Evolutionary conservation across 306 rosid species (phyloP).

Genomic region (Styphnolobium japonicum): DNA sequence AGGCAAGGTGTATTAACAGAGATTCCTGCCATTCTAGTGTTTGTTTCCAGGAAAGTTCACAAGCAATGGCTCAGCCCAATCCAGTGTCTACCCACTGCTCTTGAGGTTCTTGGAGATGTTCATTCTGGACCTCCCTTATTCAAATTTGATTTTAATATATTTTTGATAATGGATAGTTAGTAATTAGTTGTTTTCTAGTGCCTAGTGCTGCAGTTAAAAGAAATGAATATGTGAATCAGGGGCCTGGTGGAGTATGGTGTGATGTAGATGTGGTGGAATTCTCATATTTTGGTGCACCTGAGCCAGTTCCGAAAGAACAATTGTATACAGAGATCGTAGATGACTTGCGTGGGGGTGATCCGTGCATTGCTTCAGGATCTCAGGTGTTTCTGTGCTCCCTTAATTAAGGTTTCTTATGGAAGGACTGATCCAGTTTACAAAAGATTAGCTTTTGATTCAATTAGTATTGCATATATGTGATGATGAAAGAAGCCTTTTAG

Average conservation of each 20-base stretch:
- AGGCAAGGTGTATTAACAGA: constrained; percentile 82
- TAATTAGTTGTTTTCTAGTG: background rate
- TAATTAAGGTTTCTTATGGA: background rate
- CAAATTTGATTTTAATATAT: background rate
- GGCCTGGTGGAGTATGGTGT: constrained; percentile 99
- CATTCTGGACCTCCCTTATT: constrained; percentile 16
- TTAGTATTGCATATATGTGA: background rate
- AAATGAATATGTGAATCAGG: constrained; percentile 53
- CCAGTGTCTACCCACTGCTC: constrained; percentile 94
- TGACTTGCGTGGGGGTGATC: constrained; percentile 95
- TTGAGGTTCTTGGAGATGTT: constrained; percentile 60
- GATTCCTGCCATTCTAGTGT: constrained; percentile 95
- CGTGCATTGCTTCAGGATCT: constrained; percentile 94
- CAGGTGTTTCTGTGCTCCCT: constrained; percentile 59
- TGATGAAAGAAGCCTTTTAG: background rate
- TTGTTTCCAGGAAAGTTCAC: constrained; percentile 98
- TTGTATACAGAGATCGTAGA: constrained; percentile 89
- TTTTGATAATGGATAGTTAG: background rate
- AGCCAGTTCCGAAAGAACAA: constrained; percentile 95
- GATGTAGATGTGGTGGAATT: constrained; percentile 99
- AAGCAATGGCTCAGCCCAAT: constrained; percentile 99
- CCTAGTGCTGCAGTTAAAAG: constrained; percentile 6
- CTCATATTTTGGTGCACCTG: constrained; percentile 98
- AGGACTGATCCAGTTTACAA: background rate
- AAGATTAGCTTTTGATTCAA: constrained; percentile 3